These are phyloP conservation scores for Picea abies DNA, from an alignment of 83 land plant genomes.

Conservation along the genomic window DNA sequence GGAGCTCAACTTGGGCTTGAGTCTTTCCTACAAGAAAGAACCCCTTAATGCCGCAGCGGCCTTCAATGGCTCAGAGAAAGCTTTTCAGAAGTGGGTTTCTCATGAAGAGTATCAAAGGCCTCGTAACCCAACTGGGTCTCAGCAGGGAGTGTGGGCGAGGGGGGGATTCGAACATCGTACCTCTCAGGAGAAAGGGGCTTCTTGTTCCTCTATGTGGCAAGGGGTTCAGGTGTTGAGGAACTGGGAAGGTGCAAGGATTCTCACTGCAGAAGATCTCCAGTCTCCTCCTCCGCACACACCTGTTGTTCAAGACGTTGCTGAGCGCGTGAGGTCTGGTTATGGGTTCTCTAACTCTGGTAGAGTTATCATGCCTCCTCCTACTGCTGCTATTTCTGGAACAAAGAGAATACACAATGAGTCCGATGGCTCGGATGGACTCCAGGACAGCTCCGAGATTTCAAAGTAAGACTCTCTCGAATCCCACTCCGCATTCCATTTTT, in stretches of 20 bases:
- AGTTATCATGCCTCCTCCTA: not conserved
- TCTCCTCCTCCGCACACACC: not conserved
- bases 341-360: not conserved
- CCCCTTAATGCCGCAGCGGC: not conserved
- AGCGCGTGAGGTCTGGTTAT: not conserved
- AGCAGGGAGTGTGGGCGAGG: not conserved
- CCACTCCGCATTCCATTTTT: no score
- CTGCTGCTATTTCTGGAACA: not conserved
- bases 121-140: not conserved
- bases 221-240: not conserved
- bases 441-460: no score
- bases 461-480: no score
- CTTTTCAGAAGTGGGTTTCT: no score
- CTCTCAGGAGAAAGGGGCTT: not conserved
- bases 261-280: slow-evolving; percentile 1
- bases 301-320: no score
- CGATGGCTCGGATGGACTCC: not conserved
- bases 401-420: not conserved
- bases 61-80: not conserved
- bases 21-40: not conserved
- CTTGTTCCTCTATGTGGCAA: no score
- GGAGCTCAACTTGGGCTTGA: slow-evolving; percentile 6
- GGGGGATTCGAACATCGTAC: not conserved
- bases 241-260: slow-evolving; percentile 4
- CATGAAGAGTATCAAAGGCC: not conserved